Conservation (phyloP, 257 asterid species). For the Cinchona pubescens region DNA sequence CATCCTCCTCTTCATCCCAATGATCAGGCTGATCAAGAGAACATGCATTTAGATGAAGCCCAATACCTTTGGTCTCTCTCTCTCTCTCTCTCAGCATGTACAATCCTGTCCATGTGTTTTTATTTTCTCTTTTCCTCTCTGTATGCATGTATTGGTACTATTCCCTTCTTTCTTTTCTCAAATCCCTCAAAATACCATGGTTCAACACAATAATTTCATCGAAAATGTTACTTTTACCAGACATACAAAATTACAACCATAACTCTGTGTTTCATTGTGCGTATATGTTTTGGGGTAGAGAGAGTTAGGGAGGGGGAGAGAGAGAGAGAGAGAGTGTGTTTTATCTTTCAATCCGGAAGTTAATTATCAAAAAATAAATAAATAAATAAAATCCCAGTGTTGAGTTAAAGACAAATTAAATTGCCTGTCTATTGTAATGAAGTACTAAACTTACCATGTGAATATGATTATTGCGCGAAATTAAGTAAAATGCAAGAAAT, state of each 20-base stretch:
- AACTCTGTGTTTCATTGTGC: neutral
- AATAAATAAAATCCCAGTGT: neutral
- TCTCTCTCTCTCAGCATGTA: neutral
- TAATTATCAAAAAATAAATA: too few relatives aligned
- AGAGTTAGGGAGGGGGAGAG: neutral
- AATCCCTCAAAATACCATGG: neutral
- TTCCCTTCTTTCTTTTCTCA: neutral
- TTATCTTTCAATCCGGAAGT: neutral
- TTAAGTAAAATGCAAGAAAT: neutral
- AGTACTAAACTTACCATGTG: neutral
- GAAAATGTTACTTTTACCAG: neutral
- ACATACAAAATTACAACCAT: too few relatives aligned
- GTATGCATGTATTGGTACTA: neutral
- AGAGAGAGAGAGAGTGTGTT: neutral
- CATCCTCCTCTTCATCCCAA: conserved; percentile 98
- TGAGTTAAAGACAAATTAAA: neutral
- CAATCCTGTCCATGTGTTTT: neutral
- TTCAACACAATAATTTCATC: too few relatives aligned
- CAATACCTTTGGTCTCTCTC: neutral
- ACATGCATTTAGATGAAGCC: conserved; percentile 11
- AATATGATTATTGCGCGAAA: neutral
- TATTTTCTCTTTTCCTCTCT: neutral
- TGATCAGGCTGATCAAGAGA: conserved; percentile 62
- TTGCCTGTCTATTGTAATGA: neutral
- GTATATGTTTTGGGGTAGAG: neutral